These are phyloP conservation scores for Coniella vitis DNA, from an alignment of 2,329 filamentous ascomycete genomes.

Conservation along the genomic window DNA sequence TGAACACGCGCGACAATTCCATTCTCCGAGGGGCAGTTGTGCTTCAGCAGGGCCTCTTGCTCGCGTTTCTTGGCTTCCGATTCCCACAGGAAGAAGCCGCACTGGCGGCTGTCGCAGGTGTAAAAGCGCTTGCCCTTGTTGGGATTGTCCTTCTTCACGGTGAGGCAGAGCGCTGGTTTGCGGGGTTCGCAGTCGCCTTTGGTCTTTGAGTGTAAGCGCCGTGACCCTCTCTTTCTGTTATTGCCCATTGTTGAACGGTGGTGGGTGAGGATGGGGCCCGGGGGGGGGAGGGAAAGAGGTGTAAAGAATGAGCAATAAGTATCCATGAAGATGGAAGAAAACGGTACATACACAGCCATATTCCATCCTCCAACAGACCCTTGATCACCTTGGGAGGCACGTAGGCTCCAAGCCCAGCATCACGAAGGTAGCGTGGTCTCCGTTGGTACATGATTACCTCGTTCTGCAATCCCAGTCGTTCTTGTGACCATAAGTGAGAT, in stretches of 20 bases:
- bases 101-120: slow-evolving; percentile 31
- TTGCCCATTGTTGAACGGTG: no score
- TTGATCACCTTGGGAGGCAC: slow-evolving; percentile 4
- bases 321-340: no score
- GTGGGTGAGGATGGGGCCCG: not conserved
- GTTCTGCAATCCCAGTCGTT: no score
- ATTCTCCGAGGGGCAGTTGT: slow-evolving; percentile 16
- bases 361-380: slow-evolving; percentile 20
- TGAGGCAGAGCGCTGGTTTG: slow-evolving; percentile 27
- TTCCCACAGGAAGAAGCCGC: slow-evolving; percentile 39
- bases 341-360: slow-evolving; percentile 24
- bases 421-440: no score
- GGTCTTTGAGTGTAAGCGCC: not conserved
- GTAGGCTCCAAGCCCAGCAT: no score
- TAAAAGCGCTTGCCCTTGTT: slow-evolving; percentile 38
- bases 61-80: slow-evolving; percentile 30
- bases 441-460: no score
- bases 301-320: no score
- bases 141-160: slow-evolving; percentile 30
- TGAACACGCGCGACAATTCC: slow-evolving; percentile 9
- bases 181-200: slow-evolving; percentile 40
- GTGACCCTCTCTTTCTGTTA: not conserved
- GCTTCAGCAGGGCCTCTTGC: slow-evolving; percentile 15
- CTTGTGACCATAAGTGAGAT: no score
- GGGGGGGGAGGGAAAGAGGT: not conserved